A percentile compares a stretch with the other conserved stretches of the same genome.
Evolutionary conservation across 441 rosid species (phyloP).

Genomic region (Pelargonium citronellum): DNA sequence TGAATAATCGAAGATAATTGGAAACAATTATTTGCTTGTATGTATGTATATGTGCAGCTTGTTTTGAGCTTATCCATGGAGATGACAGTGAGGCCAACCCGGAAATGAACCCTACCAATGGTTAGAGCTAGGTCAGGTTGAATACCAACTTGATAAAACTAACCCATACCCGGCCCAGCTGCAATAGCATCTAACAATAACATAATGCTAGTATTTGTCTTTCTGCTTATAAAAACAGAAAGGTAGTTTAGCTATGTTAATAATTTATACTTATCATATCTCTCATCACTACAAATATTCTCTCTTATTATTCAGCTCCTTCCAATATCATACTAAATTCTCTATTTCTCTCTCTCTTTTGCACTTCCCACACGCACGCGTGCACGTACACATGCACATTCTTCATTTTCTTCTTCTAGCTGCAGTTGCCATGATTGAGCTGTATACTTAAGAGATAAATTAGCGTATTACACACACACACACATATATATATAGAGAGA

Average conservation of each 20-base stretch:
- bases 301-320: conserved; percentile 9
- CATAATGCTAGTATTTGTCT: background rate
- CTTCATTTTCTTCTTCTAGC: background rate
- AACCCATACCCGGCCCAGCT: background rate
- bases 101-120: conserved; percentile 2
- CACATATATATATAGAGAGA: background rate
- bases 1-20: too few species aligned
- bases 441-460: conserved; percentile 23
- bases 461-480: background rate
- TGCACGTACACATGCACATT: conserved; percentile 33
- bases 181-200: background rate
- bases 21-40: too few species aligned
- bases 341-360: conserved; percentile 6
- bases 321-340: conserved; percentile 2
- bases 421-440: conserved; percentile 21
- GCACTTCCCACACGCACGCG: conserved; percentile 22
- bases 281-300: conserved; percentile 16
- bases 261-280: conserved; percentile 5
- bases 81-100: conserved; percentile 4
- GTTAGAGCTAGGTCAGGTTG: background rate
- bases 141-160: background rate
- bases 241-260: background rate
- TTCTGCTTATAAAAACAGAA: conserved; percentile 3
- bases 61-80: conserved; percentile 7
- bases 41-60: conserved; percentile 1